Evolutionary conservation across 2,329 filamentous ascomycete genomes (phyloP).

Genomic region (Colletotrichum godetiae): DNA sequence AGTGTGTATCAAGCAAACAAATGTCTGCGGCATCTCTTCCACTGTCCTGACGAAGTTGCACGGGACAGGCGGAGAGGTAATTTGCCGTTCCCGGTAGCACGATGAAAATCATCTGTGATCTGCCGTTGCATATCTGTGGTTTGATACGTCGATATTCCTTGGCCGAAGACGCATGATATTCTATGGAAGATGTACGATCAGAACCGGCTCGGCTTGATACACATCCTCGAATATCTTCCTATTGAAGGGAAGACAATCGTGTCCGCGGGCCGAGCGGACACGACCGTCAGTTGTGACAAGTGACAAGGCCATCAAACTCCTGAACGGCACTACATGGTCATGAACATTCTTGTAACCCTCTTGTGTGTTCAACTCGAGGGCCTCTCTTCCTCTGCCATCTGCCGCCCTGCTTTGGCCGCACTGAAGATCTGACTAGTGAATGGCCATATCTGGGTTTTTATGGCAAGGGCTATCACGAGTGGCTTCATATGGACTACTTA

Average conservation of each 20-base stretch:
- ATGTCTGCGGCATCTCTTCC: background rate
- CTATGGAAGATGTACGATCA: background rate
- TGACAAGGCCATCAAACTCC: background rate
- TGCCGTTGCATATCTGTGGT: background rate
- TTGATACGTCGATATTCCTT: background rate
- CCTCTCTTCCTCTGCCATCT: background rate
- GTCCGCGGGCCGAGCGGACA: background rate
- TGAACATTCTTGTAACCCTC: background rate
- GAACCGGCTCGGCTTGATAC: background rate
- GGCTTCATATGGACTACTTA: background rate
- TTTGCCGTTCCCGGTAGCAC: conserved; percentile 14
- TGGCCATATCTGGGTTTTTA: background rate
- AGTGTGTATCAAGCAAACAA: conserved; percentile 2
- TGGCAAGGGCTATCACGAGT: background rate
- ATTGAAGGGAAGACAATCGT: background rate
- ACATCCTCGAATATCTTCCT: background rate
- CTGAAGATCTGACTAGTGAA: no score
- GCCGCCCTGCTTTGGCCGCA: background rate
- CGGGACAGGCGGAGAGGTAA: background rate
- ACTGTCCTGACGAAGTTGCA: background rate
- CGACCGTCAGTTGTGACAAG: background rate
- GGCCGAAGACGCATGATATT: background rate
- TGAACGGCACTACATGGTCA: background rate
- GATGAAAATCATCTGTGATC: conserved; percentile 6
- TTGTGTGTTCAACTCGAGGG: background rate